A percentile compares a stretch with the other conserved stretches of the same genome.
Evolutionary conservation across 768 basidiomycete species (phyloP).

Genomic region (Lactarius akahatsu): DNA sequence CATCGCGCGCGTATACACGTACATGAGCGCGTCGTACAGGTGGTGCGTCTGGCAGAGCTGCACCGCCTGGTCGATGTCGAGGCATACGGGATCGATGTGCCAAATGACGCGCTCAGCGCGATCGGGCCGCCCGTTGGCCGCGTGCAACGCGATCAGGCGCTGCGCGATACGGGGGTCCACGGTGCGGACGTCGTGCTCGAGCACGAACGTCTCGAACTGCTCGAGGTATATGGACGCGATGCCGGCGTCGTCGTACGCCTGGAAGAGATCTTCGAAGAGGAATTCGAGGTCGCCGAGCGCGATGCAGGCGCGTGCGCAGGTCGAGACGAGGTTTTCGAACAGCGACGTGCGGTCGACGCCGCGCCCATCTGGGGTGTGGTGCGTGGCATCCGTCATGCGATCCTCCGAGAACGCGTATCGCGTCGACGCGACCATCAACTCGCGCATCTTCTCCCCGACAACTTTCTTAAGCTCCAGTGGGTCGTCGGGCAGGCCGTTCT

Average conservation of each 20-base stretch:
- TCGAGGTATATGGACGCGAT: constrained; percentile 82
- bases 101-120: constrained; percentile 88
- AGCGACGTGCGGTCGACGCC: constrained; percentile 90
- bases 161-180: constrained; percentile 91
- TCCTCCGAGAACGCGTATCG: constrained; percentile 94
- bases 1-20: constrained; percentile 88
- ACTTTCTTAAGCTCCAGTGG: constrained; percentile 54
- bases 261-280: constrained; percentile 91
- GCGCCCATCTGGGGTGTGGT: constrained; percentile 74
- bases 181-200: constrained; percentile 66
- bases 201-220: constrained; percentile 78
- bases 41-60: constrained; percentile 76
- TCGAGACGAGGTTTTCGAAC: constrained; percentile 83
- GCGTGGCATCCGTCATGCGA: constrained; percentile 87
- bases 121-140: constrained; percentile 65
- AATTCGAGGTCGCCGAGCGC: constrained; percentile 80
- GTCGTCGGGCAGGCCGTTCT: constrained; percentile 79
- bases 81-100: constrained; percentile 88
- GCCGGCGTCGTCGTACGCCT: constrained; percentile 79
- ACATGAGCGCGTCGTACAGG: constrained; percentile 92
- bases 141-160: constrained; percentile 74
- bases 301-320: constrained; percentile 76
- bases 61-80: constrained; percentile 94
- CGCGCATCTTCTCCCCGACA: constrained; percentile 73
- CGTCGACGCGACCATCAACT: constrained; percentile 84